Conservation (phyloP, 495 filamentous ascomycete species). For the Hypoxylon perforatum region DNA sequence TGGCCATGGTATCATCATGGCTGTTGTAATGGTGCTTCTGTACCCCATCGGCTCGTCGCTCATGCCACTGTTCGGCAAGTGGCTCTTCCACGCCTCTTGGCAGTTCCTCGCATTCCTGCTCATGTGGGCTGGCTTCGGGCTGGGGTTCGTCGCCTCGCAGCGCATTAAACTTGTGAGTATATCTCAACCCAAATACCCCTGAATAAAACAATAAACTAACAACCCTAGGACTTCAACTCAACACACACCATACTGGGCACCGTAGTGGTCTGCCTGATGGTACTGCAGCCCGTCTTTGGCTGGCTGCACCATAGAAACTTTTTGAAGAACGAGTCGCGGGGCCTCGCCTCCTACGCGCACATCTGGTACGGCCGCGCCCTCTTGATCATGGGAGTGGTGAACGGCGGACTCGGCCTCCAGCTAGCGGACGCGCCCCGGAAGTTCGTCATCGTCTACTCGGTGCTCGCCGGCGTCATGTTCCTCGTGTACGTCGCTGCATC, state of each 20-base stretch:
- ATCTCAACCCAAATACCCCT: slow-evolving; percentile 1
- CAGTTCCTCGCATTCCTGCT: slow-evolving; percentile 68
- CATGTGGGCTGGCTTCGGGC: slow-evolving; percentile 68
- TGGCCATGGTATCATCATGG: slow-evolving; percentile 67
- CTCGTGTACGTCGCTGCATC: slow-evolving; percentile 53
- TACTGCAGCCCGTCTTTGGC: slow-evolving; percentile 73
- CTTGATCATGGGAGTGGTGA: slow-evolving; percentile 73
- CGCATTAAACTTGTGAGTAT: slow-evolving; percentile 52
- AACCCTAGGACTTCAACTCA: slow-evolving; percentile 52
- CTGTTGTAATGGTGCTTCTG: slow-evolving; percentile 63
- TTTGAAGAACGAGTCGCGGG: slow-evolving; percentile 58
- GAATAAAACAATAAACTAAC: slow-evolving; percentile 19
- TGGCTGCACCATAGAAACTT: slow-evolving; percentile 71
- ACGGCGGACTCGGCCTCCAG: slow-evolving; percentile 74
- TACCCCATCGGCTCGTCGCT: slow-evolving; percentile 68
- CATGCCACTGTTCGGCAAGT: slow-evolving; percentile 64
- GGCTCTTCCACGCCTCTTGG: slow-evolving; percentile 65
- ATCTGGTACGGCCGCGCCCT: slow-evolving; percentile 76
- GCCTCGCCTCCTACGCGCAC: slow-evolving; percentile 68
- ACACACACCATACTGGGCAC: slow-evolving; percentile 67
- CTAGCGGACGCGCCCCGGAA: slow-evolving; percentile 56
- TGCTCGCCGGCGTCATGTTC: slow-evolving; percentile 67
- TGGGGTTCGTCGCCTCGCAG: slow-evolving; percentile 65
- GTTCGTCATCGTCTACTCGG: slow-evolving; percentile 67
- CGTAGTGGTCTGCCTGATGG: slow-evolving; percentile 65